phyloP scores from a whole-genome alignment of 2,329 filamentous ascomycete genomes.

The Diaporthe citriasiana region DNA sequence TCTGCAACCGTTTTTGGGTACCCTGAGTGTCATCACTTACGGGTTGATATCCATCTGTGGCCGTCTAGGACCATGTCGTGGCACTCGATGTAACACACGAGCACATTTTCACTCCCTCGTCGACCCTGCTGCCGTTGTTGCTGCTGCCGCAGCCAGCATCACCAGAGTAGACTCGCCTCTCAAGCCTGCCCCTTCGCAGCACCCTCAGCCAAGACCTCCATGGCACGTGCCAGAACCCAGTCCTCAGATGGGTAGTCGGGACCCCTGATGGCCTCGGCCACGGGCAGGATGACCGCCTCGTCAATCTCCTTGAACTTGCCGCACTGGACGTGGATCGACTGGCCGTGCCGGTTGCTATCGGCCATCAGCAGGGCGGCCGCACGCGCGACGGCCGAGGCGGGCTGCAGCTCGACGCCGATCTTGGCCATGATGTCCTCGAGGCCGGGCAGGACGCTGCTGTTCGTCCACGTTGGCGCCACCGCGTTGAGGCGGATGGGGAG shows the following conservation, averaged over 20 bases:
- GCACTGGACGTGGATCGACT: conserved; percentile 64
- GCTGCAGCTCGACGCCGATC: conserved; percentile 59
- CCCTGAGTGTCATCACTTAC: neutral
- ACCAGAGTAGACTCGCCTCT: neutral
- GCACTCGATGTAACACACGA: neutral
- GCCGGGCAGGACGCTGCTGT: conserved; percentile 61
- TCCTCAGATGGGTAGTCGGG: conserved; percentile 54
- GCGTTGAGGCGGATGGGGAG: conserved; percentile 69
- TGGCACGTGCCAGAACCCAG: conserved; percentile 49
- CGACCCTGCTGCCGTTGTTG: neutral
- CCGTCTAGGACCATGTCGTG: neutral
- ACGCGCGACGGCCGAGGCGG: conserved; percentile 61
- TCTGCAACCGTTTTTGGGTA: neutral
- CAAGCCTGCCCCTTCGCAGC: conserved; percentile 21
- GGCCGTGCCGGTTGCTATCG: conserved; percentile 61
- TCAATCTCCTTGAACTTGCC: conserved; percentile 69
- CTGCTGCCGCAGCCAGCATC: neutral
- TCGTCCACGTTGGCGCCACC: conserved; percentile 69
- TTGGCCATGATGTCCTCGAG: conserved; percentile 54
- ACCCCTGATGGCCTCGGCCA: conserved; percentile 51
- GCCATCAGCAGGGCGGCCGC: conserved; percentile 64
- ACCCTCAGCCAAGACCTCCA: conserved; percentile 21
- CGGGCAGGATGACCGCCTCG: conserved; percentile 56
- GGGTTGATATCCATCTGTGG: neutral
- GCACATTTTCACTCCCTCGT: neutral